Evolutionary conservation across 2,329 filamentous ascomycete genomes (phyloP).

Genomic region (Colletotrichum horii): DNA sequence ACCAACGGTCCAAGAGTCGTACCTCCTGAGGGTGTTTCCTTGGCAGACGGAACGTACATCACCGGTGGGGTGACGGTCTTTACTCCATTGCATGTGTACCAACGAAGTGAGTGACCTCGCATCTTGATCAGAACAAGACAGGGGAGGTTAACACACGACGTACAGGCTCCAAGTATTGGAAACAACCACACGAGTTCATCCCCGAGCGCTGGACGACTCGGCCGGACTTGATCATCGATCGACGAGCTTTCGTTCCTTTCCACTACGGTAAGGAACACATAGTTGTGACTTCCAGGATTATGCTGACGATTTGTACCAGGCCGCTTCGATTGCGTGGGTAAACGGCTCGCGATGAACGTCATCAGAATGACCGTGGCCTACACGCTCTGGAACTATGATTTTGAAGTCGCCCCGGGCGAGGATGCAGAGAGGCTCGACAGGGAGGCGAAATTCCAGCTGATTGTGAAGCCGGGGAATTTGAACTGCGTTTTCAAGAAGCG

Average conservation of each 20-base stretch:
- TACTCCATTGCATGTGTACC: slow-evolving; percentile 10
- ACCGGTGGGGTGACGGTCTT: slow-evolving; percentile 24
- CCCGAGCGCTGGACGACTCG: slow-evolving; percentile 28
- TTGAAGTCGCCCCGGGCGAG: slow-evolving; percentile 12
- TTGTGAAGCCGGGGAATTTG: slow-evolving; percentile 7
- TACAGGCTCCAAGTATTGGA: slow-evolving; percentile 10
- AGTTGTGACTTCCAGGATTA: too few species aligned
- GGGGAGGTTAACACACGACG: neutral
- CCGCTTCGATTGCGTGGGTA: slow-evolving; percentile 14
- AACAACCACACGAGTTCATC: slow-evolving; percentile 21
- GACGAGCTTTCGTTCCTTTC: slow-evolving; percentile 17
- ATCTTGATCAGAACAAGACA: neutral
- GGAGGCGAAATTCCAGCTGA: neutral
- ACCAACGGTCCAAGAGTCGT: slow-evolving; percentile 29
- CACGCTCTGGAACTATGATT: slow-evolving; percentile 19
- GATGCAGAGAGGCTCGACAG: neutral
- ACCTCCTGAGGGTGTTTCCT: slow-evolving; percentile 27
- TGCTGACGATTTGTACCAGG: neutral
- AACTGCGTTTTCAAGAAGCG: slow-evolving; percentile 9
- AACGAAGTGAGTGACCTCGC: neutral
- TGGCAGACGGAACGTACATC: slow-evolving; percentile 29
- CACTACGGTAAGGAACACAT: neutral
- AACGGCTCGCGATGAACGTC: slow-evolving; percentile 10
- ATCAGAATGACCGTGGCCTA: slow-evolving; percentile 7
- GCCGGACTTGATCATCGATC: slow-evolving; percentile 25